Conservation (phyloP, 2,329 filamentous ascomycete genomes). For the Calonectria pseudoreteaudii region DNA sequence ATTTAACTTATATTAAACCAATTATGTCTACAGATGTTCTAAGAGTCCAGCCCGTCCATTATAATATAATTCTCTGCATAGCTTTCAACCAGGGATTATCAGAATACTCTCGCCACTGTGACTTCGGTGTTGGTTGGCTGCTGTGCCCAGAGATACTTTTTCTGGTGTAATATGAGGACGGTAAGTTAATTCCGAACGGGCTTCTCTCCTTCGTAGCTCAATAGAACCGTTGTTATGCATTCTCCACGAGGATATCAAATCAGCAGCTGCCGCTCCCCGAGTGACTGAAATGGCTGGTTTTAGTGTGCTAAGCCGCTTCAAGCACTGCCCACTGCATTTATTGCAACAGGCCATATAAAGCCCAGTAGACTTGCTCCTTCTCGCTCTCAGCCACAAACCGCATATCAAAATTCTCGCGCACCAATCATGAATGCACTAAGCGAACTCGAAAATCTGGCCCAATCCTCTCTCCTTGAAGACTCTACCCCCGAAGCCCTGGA, state of each 20-base stretch:
- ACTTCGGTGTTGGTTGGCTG: not conserved
- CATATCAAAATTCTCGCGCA: not conserved
- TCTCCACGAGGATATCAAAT: not conserved
- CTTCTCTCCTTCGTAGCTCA: not conserved
- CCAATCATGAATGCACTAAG: constrained; percentile 8
- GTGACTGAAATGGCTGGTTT: constrained; percentile 8
- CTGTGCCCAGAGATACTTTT: not conserved
- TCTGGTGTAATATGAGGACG: not conserved
- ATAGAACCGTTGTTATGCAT: not conserved
- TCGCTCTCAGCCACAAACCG: not conserved
- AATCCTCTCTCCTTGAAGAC: not conserved
- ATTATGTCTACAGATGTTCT: not conserved
- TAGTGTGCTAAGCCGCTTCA: not conserved
- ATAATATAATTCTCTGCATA: not conserved
- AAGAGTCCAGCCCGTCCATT: not conserved
- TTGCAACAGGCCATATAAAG: not conserved
- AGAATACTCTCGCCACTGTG: not conserved
- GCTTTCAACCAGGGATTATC: not conserved
- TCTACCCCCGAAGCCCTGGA: not conserved
- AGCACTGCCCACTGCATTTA: not conserved
- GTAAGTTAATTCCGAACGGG: not conserved
- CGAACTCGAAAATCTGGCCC: constrained; percentile 18
- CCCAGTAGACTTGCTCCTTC: not conserved
- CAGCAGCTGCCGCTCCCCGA: not conserved
- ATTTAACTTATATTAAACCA: not conserved